Conservation (phyloP, 2,329 filamentous ascomycete species). For the Ascochyta lentis region DNA sequence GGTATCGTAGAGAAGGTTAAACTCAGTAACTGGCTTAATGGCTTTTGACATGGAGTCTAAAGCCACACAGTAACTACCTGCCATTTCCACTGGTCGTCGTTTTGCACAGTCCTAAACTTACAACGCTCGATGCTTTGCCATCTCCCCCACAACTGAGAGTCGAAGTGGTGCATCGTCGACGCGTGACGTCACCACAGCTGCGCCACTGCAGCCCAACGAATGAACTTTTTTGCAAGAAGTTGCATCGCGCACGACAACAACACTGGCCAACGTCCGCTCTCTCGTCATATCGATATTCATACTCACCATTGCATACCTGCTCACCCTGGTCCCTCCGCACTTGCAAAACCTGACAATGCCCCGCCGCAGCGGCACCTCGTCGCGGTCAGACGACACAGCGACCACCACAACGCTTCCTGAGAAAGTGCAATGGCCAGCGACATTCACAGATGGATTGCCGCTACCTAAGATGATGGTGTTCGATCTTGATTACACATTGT, state of each 20-base stretch:
- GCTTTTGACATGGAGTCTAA: too few species aligned
- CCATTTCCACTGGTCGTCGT: too few species aligned
- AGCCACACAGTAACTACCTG: too few species aligned
- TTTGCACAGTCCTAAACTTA: too few species aligned
- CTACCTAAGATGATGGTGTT: constrained; percentile 87
- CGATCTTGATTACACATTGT: constrained; percentile 97
- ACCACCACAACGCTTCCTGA: constrained; percentile 47
- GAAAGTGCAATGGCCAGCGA: constrained; percentile 54
- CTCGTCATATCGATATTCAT: not conserved
- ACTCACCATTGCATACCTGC: not conserved
- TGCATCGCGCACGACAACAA: not conserved
- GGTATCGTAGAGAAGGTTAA: too few species aligned
- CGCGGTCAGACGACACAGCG: constrained; percentile 31
- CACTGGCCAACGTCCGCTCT: not conserved
- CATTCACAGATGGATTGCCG: constrained; percentile 70
- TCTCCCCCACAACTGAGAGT: not conserved
- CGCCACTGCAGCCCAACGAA: constrained; percentile 2
- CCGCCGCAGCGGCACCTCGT: constrained; percentile 31
- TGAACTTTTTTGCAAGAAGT: not conserved
- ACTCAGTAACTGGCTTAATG: too few species aligned
- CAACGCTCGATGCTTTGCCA: not conserved
- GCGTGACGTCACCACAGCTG: constrained; percentile 14
- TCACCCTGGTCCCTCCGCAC: not conserved
- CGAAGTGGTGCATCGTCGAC: not conserved
- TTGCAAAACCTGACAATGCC: constrained; percentile 33